phyloP scores from a whole-genome alignment of 192 early-diverging fungal genomes.

The Funneliformis mosseae region DNA sequence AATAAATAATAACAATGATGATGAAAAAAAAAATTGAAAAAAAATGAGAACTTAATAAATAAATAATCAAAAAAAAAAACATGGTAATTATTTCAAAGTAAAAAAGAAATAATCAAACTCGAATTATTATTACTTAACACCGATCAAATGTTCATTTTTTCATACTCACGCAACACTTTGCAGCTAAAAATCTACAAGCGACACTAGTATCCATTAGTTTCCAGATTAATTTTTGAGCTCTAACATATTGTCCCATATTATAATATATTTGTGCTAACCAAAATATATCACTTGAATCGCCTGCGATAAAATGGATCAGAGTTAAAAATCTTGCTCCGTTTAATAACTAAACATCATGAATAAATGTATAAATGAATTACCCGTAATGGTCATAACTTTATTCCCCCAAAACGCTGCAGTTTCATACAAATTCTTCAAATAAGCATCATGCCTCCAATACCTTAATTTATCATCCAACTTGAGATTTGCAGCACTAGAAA shows the following conservation, averaged over 20 bases:
- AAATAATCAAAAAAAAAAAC: not conserved
- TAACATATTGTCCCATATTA: conserved; percentile 48
- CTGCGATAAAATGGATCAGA: conserved; percentile 32
- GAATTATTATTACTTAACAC: conserved; percentile 1
- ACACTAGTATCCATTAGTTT: conserved; percentile 48
- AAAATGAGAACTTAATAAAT: not conserved
- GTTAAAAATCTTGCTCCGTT: conserved; percentile 7
- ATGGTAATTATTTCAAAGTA: not conserved
- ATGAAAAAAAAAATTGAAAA: not conserved
- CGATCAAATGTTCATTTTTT: not conserved
- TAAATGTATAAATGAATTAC: conserved; percentile 37
- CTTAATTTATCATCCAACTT: conserved; percentile 51
- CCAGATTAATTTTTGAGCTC: conserved; percentile 50
- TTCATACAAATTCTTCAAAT: conserved; percentile 51
- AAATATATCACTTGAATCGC: conserved; percentile 50
- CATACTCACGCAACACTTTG: conserved; percentile 53
- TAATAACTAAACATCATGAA: not conserved
- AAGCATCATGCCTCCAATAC: conserved; percentile 54
- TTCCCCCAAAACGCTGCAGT: conserved; percentile 71
- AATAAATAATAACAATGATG: too few relatives aligned
- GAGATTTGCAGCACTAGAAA: not conserved
- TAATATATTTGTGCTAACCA: conserved; percentile 54
- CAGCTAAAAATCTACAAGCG: conserved; percentile 56
- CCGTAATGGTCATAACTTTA: conserved; percentile 61
- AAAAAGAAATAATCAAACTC: not conserved